Evolutionary conservation across 2,329 filamentous ascomycete species (phyloP).

Genomic region (Alternaria dauci): DNA sequence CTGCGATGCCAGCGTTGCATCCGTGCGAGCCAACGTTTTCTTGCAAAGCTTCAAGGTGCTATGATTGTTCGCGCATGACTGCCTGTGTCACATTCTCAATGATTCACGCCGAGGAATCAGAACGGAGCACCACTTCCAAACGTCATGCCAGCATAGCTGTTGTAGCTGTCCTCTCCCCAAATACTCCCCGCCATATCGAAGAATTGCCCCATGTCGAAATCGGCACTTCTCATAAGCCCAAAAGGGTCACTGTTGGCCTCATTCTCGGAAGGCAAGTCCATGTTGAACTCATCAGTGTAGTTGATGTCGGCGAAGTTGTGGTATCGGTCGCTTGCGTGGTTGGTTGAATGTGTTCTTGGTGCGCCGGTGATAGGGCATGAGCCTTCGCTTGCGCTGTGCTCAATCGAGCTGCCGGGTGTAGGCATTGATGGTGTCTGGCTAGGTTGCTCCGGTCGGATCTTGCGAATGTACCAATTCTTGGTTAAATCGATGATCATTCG

Average conservation of each 20-base stretch:
- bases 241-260: slow-evolving; percentile 28
- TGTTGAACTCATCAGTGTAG: slow-evolving; percentile 6
- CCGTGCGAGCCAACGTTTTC: neutral
- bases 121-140: slow-evolving; percentile 24
- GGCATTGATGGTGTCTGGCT: slow-evolving; percentile 5
- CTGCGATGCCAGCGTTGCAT: neutral
- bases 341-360: slow-evolving; percentile 9
- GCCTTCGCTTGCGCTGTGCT: slow-evolving; percentile 15
- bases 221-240: slow-evolving; percentile 30
- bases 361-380: slow-evolving; percentile 17
- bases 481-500: slow-evolving; percentile 42
- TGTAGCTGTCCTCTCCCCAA: slow-evolving; percentile 38
- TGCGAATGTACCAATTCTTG: slow-evolving; percentile 40
- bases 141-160: slow-evolving; percentile 33
- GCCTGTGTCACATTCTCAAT: neutral
- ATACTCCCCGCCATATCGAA: slow-evolving; percentile 41
- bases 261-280: slow-evolving; percentile 6
- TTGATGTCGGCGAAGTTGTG: slow-evolving; percentile 1
- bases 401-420: slow-evolving; percentile 9
- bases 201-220: slow-evolving; percentile 48
- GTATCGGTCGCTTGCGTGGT: neutral
- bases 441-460: slow-evolving; percentile 24
- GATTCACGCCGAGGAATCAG: neutral
- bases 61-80: neutral
- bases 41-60: neutral